Base-by-base conservation (phyloP, 2,329 filamentous ascomycete species). In the Diplodia sapinea region DNA sequence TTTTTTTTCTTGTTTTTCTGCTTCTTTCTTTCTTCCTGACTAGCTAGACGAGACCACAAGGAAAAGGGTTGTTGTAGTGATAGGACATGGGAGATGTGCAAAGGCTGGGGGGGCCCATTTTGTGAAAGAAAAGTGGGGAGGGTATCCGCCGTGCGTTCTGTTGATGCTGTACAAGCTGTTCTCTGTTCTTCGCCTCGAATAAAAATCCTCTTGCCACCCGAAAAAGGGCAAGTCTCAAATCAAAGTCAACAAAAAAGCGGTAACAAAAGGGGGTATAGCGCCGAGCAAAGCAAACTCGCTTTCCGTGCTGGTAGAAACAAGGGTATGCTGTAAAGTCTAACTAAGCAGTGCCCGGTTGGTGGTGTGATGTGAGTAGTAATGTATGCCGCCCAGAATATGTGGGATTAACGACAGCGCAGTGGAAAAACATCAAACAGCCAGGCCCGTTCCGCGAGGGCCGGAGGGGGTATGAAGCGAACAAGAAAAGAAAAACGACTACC, bases 401-500 rank as follows among this genome's bases (percentile, higher is more conserved):
- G 59, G 47, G 59, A 51, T 20, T 49, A 50, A 51, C 47, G 59
- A 63, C 47, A 63, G 26, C 33, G 38, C 33, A 43, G 26, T n/a
- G 36, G 50, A 56, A 54, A 66, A 66, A 56, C 63, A 66, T 55
- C 63, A 66, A 66, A 47, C 51, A 66, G 54, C 51, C 54, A 51
- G 64, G 64, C 64, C 54, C 51, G 20, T 66, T 66, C 54, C 52
- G 64, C 43, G 23, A 26, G 52, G 64, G 64, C 64, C 64, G 54
- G 64, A 52, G 52, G 65, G 65, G 65, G 65, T 67, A 67, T 67
- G 65, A 67, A 67, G 65, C 65, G 65, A 67, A 67, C 55, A 67
- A 67, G 55, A 57, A 61, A 66, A 47, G 17, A 9, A 47, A 67
- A 51, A 61, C 55, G 55, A 67, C 54, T 52, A 59, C 54, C 55